Conservation (phyloP, 179 eudicot genomes). For the Vitellaria paradoxa region DNA sequence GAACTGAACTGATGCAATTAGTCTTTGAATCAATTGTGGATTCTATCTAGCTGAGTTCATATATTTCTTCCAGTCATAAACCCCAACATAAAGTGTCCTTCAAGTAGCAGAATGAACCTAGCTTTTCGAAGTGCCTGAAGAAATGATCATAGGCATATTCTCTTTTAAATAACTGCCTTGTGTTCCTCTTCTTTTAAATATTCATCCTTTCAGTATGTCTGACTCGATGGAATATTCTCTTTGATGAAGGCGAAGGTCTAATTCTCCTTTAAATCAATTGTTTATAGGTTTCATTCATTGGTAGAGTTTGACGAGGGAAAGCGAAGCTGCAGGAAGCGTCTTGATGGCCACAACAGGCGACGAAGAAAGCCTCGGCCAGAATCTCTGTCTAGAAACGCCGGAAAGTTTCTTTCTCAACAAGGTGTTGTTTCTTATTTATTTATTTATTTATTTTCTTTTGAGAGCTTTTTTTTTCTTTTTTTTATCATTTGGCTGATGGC, state of each 20-base stretch:
- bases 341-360: constrained; percentile 90
- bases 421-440: constrained; percentile 38
- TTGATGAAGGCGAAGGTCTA: neutral
- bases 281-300: constrained; percentile 75
- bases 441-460: too few relatives aligned
- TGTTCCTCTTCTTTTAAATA: neutral
- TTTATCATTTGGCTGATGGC: neutral
- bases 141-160: too few relatives aligned
- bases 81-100: too few relatives aligned
- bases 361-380: constrained; percentile 93
- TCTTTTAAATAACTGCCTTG: neutral
- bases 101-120: too few relatives aligned
- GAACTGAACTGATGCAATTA: too few relatives aligned
- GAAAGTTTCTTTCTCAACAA: constrained; percentile 43
- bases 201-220: neutral
- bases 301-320: constrained; percentile 90
- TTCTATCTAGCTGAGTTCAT: too few relatives aligned
- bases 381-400: constrained; percentile 37
- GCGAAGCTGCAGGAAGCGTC: constrained; percentile 92
- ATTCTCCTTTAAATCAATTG: neutral
- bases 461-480: neutral
- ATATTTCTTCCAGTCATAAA: neutral
- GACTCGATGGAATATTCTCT: neutral
- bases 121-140: too few relatives aligned
- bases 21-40: too few relatives aligned